Base-by-base conservation (phyloP, 257 asterid species). In the Ehretia macrophylla region DNA sequence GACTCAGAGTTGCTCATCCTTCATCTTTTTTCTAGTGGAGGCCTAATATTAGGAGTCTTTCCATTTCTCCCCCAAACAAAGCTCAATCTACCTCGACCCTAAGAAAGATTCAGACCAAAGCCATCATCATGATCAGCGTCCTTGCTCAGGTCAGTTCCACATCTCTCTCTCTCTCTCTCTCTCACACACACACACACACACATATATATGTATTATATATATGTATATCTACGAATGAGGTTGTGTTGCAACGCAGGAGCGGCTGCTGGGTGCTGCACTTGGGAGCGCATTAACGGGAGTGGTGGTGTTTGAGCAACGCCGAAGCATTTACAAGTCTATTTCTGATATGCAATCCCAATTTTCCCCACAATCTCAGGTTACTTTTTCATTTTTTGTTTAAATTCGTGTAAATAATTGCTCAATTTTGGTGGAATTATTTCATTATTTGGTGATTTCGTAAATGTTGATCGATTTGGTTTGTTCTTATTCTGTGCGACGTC, bases 231-330 rank as follows among this genome's bases (percentile, higher is more conserved):
- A 42, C 8, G 16, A 42, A 42, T 42, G 12, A 42, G 47, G 8
- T 42, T 42, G 47, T 42, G 16, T 42, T 42, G 16, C 47, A 11
- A 42, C 47, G 47, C 81, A 88, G 97, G 97, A 85, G 85, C 97
- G 97, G 58, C 72, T 88, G 58, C 79, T 88, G 14, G 97, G 97
- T 35, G 86, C 88, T 23, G 88, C 95, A 37, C 64, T 90, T 22
- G 97, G 97, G 53, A 69, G 77, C 77, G 50, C 74, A 22, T 49
- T 79, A 5, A 69, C 87, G 18, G 87, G 89, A 27, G 74, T 69
- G 8, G 74, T 84, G 56, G 73, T 86, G 44, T 72, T 89, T 13
- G 83, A 84, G 77, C 93, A 86, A 55, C 86, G 88, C 5, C 72
- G 39, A 72, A 72, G 75, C 66, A 86, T 86, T 32, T 76, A 82